Evolutionary conservation across 2,329 filamentous ascomycete species (phyloP), one percentile per base, ranked within the genome.

Genomic region (Verticillium klebahnii): DNA sequence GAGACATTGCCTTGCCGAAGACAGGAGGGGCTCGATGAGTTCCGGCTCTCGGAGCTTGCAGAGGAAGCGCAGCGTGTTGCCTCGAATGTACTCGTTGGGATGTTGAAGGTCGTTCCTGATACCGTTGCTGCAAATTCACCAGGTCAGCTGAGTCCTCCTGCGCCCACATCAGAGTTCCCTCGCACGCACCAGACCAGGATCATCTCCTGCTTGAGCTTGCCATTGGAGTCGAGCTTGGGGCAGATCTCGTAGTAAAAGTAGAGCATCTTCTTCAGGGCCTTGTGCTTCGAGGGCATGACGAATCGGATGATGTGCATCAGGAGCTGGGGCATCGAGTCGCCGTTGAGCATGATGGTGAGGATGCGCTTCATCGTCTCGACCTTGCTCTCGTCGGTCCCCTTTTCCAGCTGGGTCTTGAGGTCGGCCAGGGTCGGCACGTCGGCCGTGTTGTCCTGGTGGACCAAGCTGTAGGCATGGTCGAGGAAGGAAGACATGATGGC

Each of bases 291-390:
- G 15, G 95, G 95, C 95, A 99, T 99, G 70, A 99, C 93, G 75
- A 99, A 99, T 75, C 95, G 92, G 77, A 99, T 99, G 73, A 99
- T 99, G 81, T 98, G 95, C 95, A 99, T 99, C 70, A 99, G 88
- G 23, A 99, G 84, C 69, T 93, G 89, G 31, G 93, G 90, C 89
- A 99, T 95, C 50, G 95, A 89, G 74, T 99, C 94, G 69, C 95
- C 95, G 76, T 98, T 98, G 72, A 99, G 87, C 95, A 99, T 98
- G 74, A 97, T 88, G 66, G 92, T 96, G 74, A 98, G 81, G 75
- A 99, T 93, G 80, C 88, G 90, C 87, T 95, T 96, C 92, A 96
- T 96, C 63, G 93, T 97, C 68, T 97, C 93, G 75, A 94, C 84
- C 83, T 97, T 97, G 72, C 86, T 88, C 78, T 97, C 93, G 77